Percentiles rank a stretch among this genome's conserved stretches.
These are phyloP conservation scores for Trametes hirsuta DNA, from an alignment of 1,284 basidiomycete species.

Conservation along the genomic window DNA sequence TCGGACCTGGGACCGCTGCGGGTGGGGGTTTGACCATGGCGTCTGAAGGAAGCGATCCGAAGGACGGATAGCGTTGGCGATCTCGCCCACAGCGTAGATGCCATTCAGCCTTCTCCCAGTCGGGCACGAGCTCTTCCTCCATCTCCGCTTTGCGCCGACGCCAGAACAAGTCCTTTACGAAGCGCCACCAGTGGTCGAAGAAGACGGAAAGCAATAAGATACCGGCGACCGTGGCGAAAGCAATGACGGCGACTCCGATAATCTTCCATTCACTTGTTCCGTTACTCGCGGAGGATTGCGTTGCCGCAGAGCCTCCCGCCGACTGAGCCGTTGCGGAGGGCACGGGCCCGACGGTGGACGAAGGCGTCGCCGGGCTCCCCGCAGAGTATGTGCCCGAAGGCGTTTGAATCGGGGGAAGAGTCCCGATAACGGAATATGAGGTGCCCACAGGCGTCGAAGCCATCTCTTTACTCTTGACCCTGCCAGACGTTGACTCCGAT, in stretches of 20 bases:
- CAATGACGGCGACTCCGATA: slow-evolving; percentile 64
- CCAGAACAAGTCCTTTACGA: slow-evolving; percentile 52
- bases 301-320: background rate
- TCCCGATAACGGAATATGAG: slow-evolving; percentile 21
- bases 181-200: slow-evolving; percentile 68
- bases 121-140: slow-evolving; percentile 60
- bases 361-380: background rate
- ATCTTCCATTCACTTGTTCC: slow-evolving; percentile 58
- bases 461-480: slow-evolving; percentile 8
- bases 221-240: slow-evolving; percentile 55
- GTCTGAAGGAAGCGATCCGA: slow-evolving; percentile 20
- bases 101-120: slow-evolving; percentile 66
- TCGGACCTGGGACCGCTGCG: background rate
- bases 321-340: background rate
- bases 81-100: slow-evolving; percentile 52
- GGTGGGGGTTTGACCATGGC: slow-evolving; percentile 10
- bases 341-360: background rate
- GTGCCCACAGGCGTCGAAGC: slow-evolving; percentile 10
- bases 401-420: slow-evolving; percentile 2
- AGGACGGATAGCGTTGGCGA: slow-evolving; percentile 36
- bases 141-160: slow-evolving; percentile 37
- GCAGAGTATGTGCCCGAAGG: background rate
- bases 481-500: background rate
- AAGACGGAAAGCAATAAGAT: slow-evolving; percentile 59
- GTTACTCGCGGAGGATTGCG: background rate